These are phyloP conservation scores for Carallia pectinifolia DNA, from an alignment of 345 rosid genomes.

Conservation along the genomic window DNA sequence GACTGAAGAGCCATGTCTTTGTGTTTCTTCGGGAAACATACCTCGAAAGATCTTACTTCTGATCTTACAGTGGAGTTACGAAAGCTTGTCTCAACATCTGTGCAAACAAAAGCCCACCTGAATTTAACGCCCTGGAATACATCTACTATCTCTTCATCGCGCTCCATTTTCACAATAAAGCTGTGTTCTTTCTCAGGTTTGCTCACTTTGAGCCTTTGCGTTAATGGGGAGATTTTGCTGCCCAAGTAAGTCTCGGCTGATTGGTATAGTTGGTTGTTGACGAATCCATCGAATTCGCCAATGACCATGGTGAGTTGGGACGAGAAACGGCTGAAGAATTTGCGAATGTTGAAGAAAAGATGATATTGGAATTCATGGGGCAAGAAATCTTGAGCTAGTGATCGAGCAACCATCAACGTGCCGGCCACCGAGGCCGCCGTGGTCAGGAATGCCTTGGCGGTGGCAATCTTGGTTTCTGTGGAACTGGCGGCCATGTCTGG, in stretches of 20 bases:
- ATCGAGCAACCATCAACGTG: conserved; percentile 31
- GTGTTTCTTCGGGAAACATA: conserved; percentile 53
- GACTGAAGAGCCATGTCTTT: conserved; percentile 44
- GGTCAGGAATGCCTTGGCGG: conserved; percentile 29
- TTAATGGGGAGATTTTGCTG: conserved; percentile 25
- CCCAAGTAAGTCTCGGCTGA: conserved; percentile 32
- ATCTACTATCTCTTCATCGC: conserved; percentile 52
- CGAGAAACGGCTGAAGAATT: conserved; percentile 29
- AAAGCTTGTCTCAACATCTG: conserved; percentile 35
- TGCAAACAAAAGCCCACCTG: conserved; percentile 48
- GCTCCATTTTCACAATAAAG: conserved; percentile 43
- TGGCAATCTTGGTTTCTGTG: conserved; percentile 21
- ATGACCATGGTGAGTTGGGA: conserved; percentile 33
- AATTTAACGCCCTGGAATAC: conserved; percentile 45
- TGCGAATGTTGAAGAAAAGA: conserved; percentile 14
- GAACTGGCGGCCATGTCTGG: conserved; percentile 12
- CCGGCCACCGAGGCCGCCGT: conserved; percentile 39
- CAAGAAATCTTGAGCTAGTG: conserved; percentile 26
- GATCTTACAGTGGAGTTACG: conserved; percentile 24
- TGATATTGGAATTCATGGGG: conserved; percentile 26
- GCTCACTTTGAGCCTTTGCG: conserved; percentile 33
- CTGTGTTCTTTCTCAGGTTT: conserved; percentile 58
- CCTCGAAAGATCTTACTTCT: conserved; percentile 48
- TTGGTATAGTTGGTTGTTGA: conserved; percentile 30
- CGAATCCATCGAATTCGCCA: conserved; percentile 33